These are phyloP conservation scores for Starmerella bombi DNA, from an alignment of 805 yeast genomes.

Conservation along the genomic window DNA sequence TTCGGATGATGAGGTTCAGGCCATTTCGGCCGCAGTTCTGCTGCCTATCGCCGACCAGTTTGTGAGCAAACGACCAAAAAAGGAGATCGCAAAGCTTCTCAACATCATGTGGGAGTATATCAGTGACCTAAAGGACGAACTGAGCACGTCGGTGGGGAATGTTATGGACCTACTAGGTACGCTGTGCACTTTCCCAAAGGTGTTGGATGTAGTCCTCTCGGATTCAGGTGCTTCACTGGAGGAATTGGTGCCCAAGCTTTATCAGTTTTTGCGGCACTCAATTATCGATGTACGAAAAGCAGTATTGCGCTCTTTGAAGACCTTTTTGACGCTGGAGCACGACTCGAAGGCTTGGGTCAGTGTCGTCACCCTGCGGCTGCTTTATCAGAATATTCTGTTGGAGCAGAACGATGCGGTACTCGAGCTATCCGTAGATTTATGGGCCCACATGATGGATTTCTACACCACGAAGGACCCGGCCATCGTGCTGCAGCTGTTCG, in stretches of 20 bases:
- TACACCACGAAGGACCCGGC: background rate
- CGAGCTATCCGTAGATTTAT: constrained; percentile 48
- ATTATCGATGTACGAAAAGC: constrained; percentile 83
- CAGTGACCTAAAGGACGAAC: constrained; percentile 74
- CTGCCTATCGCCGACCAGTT: constrained; percentile 83
- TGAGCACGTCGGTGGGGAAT: constrained; percentile 88
- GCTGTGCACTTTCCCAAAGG: constrained; percentile 69
- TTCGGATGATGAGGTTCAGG: constrained; percentile 82
- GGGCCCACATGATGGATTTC: constrained; percentile 36
- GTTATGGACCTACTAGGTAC: constrained; percentile 89
- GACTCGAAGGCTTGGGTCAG: constrained; percentile 56
- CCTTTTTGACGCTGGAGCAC: constrained; percentile 46
- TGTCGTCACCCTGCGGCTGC: constrained; percentile 54
- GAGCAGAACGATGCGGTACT: constrained; percentile 76
- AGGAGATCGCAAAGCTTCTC: constrained; percentile 34
- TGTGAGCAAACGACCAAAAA: constrained; percentile 43
- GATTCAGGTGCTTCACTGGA: constrained; percentile 50
- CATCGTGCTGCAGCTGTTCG: background rate
- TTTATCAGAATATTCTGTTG: constrained; percentile 75
- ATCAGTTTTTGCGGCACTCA: constrained; percentile 88
- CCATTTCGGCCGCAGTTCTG: constrained; percentile 87
- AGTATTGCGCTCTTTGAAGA: constrained; percentile 64
- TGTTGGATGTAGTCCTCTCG: constrained; percentile 53
- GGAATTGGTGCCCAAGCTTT: constrained; percentile 72
- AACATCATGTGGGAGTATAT: constrained; percentile 84